Base-by-base conservation (phyloP, 371 early-diverging fungal genomes). In the Apophysomyces trapeziformis region DNA sequence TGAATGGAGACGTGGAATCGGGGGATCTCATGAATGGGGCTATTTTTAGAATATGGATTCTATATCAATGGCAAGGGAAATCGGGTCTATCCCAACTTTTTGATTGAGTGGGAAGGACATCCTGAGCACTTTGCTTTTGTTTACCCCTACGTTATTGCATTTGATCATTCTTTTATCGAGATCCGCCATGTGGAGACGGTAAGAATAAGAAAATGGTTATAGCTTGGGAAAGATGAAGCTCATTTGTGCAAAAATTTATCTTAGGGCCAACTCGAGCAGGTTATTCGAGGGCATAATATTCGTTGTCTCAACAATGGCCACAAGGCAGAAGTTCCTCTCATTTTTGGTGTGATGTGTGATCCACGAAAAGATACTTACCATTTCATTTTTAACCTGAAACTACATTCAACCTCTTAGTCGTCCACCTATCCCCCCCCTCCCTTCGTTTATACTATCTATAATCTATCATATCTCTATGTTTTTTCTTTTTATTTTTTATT, bases 211-310 rank as follows among this genome's bases (percentile, higher is more conserved):
- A 38, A 14, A 46, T 45, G 32, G 13, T 2, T 11, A 35, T 36
- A 1, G 50, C 32, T 32, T 50, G 13, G 21, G 8, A 13, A 57
- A 18, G 26, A 5, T n/a, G n/a, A 36, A n/a, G 5, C 35, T 35
- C 5, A 4, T 39, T 38, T 63, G 56, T 44, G 32, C 41, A 4
- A 41, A 45, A 39, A 12, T 21, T 16, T 54, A 45, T 16, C 18
- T 14, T 71, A 84, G 80, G 87, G 90, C 35, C 74, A 80, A 12
- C 75, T 90, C 58, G 87, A 85, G 35, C 90, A 90, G 71, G 82
- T 90, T 18, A 87, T 90, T 62, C 86, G 79, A 12, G 88, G 87
- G 1, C 75, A 76, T 21, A 77, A 85, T 47, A 79, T 87, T 35
- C 82, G 81, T 21, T 87, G 85, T 61, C 64, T 90, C 26, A 83